These are phyloP conservation scores for Nannochloropsis gaditana DNA, from an alignment of 108 stramenopile genomes.

Conservation along the genomic window DNA sequence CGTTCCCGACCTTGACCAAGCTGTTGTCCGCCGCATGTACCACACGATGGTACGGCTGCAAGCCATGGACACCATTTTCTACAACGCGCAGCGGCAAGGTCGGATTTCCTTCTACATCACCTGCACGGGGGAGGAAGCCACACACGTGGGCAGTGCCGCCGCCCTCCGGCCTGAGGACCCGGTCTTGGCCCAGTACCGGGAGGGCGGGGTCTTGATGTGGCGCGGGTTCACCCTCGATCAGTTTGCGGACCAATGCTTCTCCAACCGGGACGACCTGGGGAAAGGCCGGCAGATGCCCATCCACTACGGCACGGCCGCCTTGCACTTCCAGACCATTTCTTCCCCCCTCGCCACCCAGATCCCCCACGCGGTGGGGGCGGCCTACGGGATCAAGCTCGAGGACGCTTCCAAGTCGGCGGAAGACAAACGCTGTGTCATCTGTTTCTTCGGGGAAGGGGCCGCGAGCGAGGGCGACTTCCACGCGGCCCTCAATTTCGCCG, in stretches of 20 bases:
- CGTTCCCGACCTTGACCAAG: slow-evolving; percentile 34
- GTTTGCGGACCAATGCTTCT: slow-evolving; percentile 93
- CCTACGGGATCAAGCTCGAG: slow-evolving; percentile 73
- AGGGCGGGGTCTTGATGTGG: slow-evolving; percentile 93
- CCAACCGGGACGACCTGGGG: slow-evolving; percentile 76
- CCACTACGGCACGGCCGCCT: slow-evolving; percentile 84
- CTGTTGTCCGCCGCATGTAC: slow-evolving; percentile 55
- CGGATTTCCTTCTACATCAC: slow-evolving; percentile 73
- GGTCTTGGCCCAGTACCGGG: slow-evolving; percentile 92
- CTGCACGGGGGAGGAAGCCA: slow-evolving; percentile 77
- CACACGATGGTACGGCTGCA: slow-evolving; percentile 80
- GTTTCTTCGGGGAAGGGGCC: slow-evolving; percentile 94
- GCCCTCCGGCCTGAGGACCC: slow-evolving; percentile 69
- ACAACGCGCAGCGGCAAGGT: slow-evolving; percentile 94
- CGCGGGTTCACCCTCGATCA: slow-evolving; percentile 83
- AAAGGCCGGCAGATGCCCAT: slow-evolving; percentile 98
- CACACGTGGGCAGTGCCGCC: slow-evolving; percentile 80
- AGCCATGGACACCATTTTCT: slow-evolving; percentile 85
- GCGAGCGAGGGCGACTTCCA: slow-evolving; percentile 93
- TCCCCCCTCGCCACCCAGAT: slow-evolving; percentile 91
- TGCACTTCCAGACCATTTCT: slow-evolving; percentile 90
- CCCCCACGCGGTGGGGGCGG: slow-evolving; percentile 88
- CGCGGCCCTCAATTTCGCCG: slow-evolving; percentile 87
- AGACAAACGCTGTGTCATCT: slow-evolving; percentile 59
- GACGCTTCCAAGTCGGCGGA: slow-evolving; percentile 50